Evolutionary conservation across 768 basidiomycete genomes (phyloP).

Genomic region (Phlebiopsis gigantea): DNA sequence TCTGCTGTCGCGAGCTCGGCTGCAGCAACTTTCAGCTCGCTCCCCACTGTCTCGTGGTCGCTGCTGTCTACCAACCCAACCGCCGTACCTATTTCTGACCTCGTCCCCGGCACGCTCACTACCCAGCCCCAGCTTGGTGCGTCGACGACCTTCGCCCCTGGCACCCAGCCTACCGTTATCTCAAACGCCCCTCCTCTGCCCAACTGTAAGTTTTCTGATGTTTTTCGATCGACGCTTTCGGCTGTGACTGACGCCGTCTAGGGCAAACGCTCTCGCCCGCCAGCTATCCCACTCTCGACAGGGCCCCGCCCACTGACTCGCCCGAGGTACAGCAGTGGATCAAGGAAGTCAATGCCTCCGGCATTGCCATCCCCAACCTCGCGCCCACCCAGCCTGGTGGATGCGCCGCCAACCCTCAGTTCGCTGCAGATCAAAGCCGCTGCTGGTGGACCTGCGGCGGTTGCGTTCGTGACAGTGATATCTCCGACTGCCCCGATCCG

Average conservation of each 20-base stretch:
- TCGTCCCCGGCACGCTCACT: conserved; percentile 22
- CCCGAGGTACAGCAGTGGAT: conserved; percentile 69
- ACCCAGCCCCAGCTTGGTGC: conserved; percentile 27
- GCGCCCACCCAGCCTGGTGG: conserved; percentile 34
- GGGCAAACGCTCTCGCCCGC: conserved; percentile 41
- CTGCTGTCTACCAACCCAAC: conserved; percentile 28
- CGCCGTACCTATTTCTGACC: conserved; percentile 27
- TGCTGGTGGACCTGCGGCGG: conserved; percentile 85
- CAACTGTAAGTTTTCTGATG: conserved; percentile 32
- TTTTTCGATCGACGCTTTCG: background rate
- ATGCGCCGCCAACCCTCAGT: conserved; percentile 52
- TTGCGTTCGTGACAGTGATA: conserved; percentile 62
- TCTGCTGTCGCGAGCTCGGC: conserved; percentile 3
- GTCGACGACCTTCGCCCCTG: conserved; percentile 29
- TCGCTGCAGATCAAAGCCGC: conserved; percentile 44
- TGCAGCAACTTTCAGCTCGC: conserved; percentile 3
- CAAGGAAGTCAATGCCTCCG: conserved; percentile 49
- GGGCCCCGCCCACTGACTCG: conserved; percentile 52
- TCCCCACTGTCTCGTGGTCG: conserved; percentile 24
- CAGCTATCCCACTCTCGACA: conserved; percentile 66
- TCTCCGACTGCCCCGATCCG: conserved; percentile 69
- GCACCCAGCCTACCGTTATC: conserved; percentile 36
- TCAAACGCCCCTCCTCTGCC: conserved; percentile 57
- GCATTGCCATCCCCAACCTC: conserved; percentile 54
- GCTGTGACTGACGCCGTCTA: conserved; percentile 15